phyloP scores from a whole-genome alignment of 345 rosid species.

The Salix caprea region DNA sequence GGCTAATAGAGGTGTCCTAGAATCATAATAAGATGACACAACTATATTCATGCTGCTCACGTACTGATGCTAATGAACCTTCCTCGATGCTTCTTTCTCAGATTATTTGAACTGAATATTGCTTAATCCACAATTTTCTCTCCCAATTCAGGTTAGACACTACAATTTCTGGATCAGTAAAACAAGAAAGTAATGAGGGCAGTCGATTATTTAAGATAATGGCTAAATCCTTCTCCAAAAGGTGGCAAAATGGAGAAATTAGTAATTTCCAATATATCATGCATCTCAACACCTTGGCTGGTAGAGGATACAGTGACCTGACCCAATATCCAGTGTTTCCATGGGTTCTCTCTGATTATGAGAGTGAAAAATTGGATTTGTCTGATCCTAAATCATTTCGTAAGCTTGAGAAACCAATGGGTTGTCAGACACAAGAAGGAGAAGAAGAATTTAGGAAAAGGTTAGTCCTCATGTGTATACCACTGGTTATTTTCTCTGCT shows the following conservation, averaged over 20 bases:
- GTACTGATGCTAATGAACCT: neutral
- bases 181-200: constrained; percentile 90
- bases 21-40: neutral
- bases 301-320: constrained; percentile 98
- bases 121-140: constrained; percentile 13
- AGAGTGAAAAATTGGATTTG: constrained; percentile 77
- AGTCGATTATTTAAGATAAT: constrained; percentile 82
- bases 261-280: constrained; percentile 98
- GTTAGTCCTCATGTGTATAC: constrained; percentile 28
- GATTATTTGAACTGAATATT: constrained; percentile 17
- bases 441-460: constrained; percentile 98
- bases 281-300: constrained; percentile 99
- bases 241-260: constrained; percentile 99
- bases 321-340: constrained; percentile 99
- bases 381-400: constrained; percentile 86
- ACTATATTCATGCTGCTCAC: neutral
- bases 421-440: constrained; percentile 96
- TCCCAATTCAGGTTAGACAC: constrained; percentile 75
- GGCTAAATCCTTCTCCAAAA: constrained; percentile 97
- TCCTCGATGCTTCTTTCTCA: constrained; percentile 7
- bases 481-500: neutral
- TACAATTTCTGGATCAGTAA: constrained; percentile 88
- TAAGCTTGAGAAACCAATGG: constrained; percentile 96
- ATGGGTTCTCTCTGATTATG: constrained; percentile 97
- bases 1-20: neutral